Evolutionary conservation across 129 eudicot species (phyloP).

Genomic region (Helianthus tuberosus): DNA sequence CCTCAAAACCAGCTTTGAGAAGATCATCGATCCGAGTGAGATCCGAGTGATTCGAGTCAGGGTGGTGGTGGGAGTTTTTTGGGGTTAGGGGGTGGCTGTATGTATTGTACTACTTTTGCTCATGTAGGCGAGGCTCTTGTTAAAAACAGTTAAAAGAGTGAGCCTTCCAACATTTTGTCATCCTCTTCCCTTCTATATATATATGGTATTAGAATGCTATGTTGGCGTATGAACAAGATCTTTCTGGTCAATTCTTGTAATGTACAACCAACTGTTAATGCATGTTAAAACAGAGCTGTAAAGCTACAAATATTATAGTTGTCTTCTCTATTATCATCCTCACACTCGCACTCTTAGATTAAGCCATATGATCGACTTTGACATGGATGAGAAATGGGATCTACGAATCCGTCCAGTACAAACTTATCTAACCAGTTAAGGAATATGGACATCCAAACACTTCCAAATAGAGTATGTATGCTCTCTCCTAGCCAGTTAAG

Average conservation of each 20-base stretch:
- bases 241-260: neutral
- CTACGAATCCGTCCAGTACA: too few relatives aligned
- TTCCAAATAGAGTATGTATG: too few relatives aligned
- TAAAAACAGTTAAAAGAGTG: constrained; percentile 26
- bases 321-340: too few relatives aligned
- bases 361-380: too few relatives aligned
- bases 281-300: neutral
- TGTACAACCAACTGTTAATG: neutral
- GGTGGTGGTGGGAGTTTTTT: neutral
- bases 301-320: too few relatives aligned
- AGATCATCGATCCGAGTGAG: constrained; percentile 42
- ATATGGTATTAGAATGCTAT: constrained; percentile 18
- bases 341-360: too few relatives aligned
- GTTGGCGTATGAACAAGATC: constrained; percentile 12
- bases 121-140: constrained; percentile 33
- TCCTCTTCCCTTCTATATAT: constrained; percentile 52
- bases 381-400: too few relatives aligned
- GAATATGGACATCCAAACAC: too few relatives aligned
- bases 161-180: constrained; percentile 54
- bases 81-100: constrained; percentile 50
- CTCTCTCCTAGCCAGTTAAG: too few relatives aligned
- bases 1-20: constrained; percentile 43
- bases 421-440: too few relatives aligned
- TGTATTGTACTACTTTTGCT: constrained; percentile 41
- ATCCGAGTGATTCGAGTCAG: neutral